Evolutionary conservation across 2,329 filamentous ascomycete species (phyloP).

Genomic region (Podosphaera leucotricha): DNA sequence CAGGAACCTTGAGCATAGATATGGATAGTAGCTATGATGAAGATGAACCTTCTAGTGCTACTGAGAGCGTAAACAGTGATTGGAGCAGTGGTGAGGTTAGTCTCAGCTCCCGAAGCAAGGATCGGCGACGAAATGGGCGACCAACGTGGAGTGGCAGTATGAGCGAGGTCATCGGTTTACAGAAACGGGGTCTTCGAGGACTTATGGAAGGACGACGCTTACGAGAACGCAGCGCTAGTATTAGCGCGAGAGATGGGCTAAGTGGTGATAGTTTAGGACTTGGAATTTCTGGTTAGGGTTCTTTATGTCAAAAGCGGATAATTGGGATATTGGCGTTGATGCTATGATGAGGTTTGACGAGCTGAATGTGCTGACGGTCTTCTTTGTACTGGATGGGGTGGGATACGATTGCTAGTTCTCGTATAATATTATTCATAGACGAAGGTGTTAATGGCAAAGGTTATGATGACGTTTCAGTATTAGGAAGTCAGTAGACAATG

Average conservation of each 20-base stretch:
- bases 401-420: background rate
- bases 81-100: constrained; percentile 11
- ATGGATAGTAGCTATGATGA: constrained; percentile 13
- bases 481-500: too few species aligned
- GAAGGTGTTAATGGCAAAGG: background rate
- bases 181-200: constrained; percentile 77
- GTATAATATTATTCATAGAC: background rate
- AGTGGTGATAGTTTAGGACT: constrained; percentile 4
- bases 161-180: constrained; percentile 77
- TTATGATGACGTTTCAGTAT: background rate
- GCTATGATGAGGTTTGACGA: background rate
- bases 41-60: constrained; percentile 14
- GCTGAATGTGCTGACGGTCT: background rate
- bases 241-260: constrained; percentile 6
- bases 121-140: constrained; percentile 11
- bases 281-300: background rate
- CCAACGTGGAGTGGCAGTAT: constrained; percentile 57
- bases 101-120: constrained; percentile 16
- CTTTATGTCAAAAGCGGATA: background rate
- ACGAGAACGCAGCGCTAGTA: constrained; percentile 39
- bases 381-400: background rate
- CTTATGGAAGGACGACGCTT: constrained; percentile 85
- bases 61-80: constrained; percentile 11
- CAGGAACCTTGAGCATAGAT: constrained; percentile 25
- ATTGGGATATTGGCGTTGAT: background rate